These are phyloP conservation scores for Fusarium protoensiforme DNA, from an alignment of 2,329 filamentous ascomycete genomes.

Conservation along the genomic window DNA sequence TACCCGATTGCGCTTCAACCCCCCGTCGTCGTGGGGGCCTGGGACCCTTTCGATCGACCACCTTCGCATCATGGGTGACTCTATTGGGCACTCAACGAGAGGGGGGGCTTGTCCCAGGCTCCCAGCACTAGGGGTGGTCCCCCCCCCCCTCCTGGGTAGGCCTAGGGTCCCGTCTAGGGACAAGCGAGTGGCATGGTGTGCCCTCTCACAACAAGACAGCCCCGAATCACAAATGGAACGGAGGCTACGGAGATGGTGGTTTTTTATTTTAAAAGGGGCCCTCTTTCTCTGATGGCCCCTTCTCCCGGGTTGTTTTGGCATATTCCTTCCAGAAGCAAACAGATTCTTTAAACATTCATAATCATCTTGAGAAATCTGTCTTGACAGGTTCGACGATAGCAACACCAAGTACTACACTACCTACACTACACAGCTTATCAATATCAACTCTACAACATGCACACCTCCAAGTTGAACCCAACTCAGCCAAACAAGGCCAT, in stretches of 20 bases:
- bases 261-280: slow-evolving; percentile 9
- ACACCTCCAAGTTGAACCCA: slow-evolving; percentile 37
- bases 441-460: slow-evolving; percentile 29
- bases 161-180: slow-evolving; percentile 8
- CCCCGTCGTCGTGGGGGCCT: slow-evolving; percentile 37
- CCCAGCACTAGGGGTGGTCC: slow-evolving; percentile 7
- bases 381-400: background rate
- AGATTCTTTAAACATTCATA: slow-evolving; percentile 11
- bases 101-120: background rate
- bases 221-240: slow-evolving; percentile 12
- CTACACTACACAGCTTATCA: slow-evolving; percentile 1
- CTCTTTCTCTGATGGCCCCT: slow-evolving; percentile 9
- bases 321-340: slow-evolving; percentile 32
- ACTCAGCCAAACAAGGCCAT: slow-evolving; percentile 32
- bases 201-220: slow-evolving; percentile 3
- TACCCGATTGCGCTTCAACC: slow-evolving; percentile 34
- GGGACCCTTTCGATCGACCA: slow-evolving; percentile 42
- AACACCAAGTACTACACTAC: slow-evolving; percentile 2
- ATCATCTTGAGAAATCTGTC: background rate
- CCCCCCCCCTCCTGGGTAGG: background rate
- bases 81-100: slow-evolving; percentile 35
- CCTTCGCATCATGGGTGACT: slow-evolving; percentile 42
- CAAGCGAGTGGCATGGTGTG: slow-evolving; percentile 27
- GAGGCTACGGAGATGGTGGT: slow-evolving; percentile 35
- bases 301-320: slow-evolving; percentile 19